These are phyloP conservation scores for Didymella sp. DNA, from an alignment of 2,329 filamentous ascomycete genomes.

Conservation along the genomic window DNA sequence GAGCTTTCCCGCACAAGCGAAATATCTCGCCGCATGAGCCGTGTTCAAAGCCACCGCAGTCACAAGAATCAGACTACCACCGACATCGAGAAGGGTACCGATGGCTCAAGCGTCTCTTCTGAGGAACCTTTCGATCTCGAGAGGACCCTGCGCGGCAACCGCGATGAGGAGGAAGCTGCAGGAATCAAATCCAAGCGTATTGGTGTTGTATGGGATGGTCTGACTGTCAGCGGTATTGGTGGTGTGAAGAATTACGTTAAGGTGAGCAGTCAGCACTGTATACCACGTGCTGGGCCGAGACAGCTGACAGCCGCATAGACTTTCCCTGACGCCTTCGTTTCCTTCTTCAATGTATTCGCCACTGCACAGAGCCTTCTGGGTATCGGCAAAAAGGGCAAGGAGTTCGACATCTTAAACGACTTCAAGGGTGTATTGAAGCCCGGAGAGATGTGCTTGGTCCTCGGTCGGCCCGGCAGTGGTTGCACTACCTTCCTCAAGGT, in stretches of 20 bases:
- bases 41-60: constrained; percentile 56
- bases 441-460: constrained; percentile 87
- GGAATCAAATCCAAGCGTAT: constrained; percentile 79
- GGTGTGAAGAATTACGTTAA: constrained; percentile 73
- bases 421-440: constrained; percentile 68
- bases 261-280: constrained; percentile 26
- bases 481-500: constrained; percentile 64
- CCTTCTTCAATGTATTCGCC: constrained; percentile 76
- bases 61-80: constrained; percentile 42
- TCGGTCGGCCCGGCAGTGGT: constrained; percentile 74
- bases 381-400: constrained; percentile 69
- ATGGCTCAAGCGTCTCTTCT: constrained; percentile 43
- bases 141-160: constrained; percentile 71
- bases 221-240: constrained; percentile 78
- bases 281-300: constrained; percentile 21
- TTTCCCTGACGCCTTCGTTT: constrained; percentile 77
- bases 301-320: constrained; percentile 55
- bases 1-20: constrained; percentile 53
- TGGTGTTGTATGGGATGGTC: constrained; percentile 76
- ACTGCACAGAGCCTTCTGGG: constrained; percentile 71
- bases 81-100: constrained; percentile 66
- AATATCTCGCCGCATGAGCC: constrained; percentile 49
- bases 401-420: constrained; percentile 75
- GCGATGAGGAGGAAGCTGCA: constrained; percentile 73
- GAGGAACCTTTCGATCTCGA: constrained; percentile 75